Percentiles rank a stretch among this genome's conserved stretches.
These are phyloP conservation scores for Eutypa lata DNA, from an alignment of 2,329 filamentous ascomycete genomes.

Conservation along the genomic window DNA sequence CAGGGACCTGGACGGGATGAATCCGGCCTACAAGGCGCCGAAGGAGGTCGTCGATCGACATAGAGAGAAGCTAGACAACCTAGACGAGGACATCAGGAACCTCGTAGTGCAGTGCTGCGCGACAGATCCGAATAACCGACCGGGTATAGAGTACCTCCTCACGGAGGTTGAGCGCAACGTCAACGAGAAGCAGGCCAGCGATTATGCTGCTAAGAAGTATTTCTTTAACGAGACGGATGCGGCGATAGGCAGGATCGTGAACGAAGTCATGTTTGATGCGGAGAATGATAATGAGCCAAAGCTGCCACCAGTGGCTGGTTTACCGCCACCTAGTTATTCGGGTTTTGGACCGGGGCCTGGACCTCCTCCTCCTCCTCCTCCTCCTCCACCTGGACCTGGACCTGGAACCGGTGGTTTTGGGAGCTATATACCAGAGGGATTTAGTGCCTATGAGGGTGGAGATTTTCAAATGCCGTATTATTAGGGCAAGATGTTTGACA, in stretches of 20 bases:
- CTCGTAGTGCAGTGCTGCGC: conserved; percentile 15
- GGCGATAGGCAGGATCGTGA: conserved; percentile 1
- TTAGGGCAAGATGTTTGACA: no score
- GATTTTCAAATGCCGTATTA: no score
- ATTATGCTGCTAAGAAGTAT: conserved; percentile 5
- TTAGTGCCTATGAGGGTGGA: no score
- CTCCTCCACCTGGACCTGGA: no score
- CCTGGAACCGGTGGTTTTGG: no score
- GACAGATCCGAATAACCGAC: conserved; percentile 3
- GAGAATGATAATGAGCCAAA: neutral
- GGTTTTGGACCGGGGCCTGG: neutral
- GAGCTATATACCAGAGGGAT: no score
- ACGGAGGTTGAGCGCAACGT: conserved; percentile 10
- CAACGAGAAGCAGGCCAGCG: neutral
- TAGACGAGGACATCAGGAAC: conserved; percentile 14
- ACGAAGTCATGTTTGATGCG: neutral
- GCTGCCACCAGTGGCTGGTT: neutral
- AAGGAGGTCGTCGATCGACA: conserved; percentile 2
- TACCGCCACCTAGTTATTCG: neutral
- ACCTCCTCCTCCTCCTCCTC: no score
- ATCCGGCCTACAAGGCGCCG: conserved; percentile 1
- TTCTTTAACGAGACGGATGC: conserved; percentile 7
- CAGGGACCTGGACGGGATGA: conserved; percentile 9
- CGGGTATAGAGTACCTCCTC: conserved; percentile 13
- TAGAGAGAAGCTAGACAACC: conserved; percentile 10